phyloP scores from a whole-genome alignment of 768 basidiomycete species.

The Clavaria fumosa region DNA sequence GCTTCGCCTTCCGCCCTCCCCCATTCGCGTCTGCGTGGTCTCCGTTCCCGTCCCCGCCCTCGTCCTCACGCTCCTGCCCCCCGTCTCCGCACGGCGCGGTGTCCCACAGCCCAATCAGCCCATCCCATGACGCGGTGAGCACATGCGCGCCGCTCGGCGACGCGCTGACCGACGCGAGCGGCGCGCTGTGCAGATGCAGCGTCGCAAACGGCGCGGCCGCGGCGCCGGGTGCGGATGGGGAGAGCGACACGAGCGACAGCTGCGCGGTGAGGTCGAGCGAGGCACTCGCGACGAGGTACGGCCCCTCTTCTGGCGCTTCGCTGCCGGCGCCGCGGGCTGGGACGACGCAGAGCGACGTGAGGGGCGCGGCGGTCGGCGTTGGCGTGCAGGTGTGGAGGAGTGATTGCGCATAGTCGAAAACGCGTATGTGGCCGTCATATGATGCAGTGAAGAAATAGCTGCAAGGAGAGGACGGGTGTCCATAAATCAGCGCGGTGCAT shows the following conservation, averaged over 20 bases:
- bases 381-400: conserved; percentile 28
- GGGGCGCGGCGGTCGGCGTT: conserved; percentile 52
- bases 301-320: conserved; percentile 18
- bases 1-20: conserved; percentile 35
- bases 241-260: conserved; percentile 29
- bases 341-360: conserved; percentile 48
- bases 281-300: conserved; percentile 40
- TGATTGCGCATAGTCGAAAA: conserved; percentile 58
- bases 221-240: conserved; percentile 10
- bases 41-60: too few species aligned
- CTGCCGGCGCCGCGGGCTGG: conserved; percentile 18
- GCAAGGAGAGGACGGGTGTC: conserved; percentile 5
- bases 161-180: conserved; percentile 56
- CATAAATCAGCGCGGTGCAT: conserved; percentile 3
- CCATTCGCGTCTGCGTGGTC: conserved; percentile 27
- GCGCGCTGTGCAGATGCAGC: conserved; percentile 69
- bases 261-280: conserved; percentile 71
- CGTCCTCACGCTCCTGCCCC: conserved; percentile 49
- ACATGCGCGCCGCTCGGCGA: conserved; percentile 43
- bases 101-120: conserved; percentile 71
- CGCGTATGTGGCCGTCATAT: conserved; percentile 64
- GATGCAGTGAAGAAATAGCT: conserved; percentile 67
- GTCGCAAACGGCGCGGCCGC: conserved; percentile 40
- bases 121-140: conserved; percentile 81
- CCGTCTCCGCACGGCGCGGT: too few species aligned